Evolutionary conservation across 2,329 filamentous ascomycete genomes (phyloP).

Genomic region (Cladosporium sp.): DNA sequence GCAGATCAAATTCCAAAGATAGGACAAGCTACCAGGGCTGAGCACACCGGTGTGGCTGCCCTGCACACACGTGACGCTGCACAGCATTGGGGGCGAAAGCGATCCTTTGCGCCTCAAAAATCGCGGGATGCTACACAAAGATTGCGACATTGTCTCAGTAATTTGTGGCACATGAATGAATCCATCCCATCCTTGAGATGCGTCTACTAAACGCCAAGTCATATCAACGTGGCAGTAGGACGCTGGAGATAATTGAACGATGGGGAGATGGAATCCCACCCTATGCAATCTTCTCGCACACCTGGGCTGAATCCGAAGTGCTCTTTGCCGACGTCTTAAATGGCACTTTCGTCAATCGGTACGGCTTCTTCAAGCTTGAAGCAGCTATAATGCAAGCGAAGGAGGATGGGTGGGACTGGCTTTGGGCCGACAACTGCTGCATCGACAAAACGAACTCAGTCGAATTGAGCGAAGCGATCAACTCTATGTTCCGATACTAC

Average conservation of each 20-base stretch:
- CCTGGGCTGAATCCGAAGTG: slow-evolving; percentile 30
- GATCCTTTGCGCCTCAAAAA: too few relatives aligned
- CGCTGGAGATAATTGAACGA: too few relatives aligned
- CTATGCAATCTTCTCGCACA: slow-evolving; percentile 34
- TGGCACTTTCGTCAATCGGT: neutral
- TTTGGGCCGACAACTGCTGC: slow-evolving; percentile 36
- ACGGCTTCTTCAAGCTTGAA: slow-evolving; percentile 27
- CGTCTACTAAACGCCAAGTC: too few relatives aligned
- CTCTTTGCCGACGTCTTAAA: slow-evolving; percentile 22
- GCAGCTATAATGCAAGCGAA: slow-evolving; percentile 20
- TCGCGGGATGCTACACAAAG: too few relatives aligned
- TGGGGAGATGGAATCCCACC: too few relatives aligned
- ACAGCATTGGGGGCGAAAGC: neutral
- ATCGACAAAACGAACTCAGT: slow-evolving; percentile 32
- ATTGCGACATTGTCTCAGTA: too few relatives aligned
- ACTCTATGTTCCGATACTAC: slow-evolving; percentile 29
- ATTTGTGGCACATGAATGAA: too few relatives aligned
- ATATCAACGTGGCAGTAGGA: too few relatives aligned
- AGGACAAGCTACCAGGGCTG: neutral
- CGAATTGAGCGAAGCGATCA: slow-evolving; percentile 31
- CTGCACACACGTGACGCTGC: neutral
- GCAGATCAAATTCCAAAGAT: neutral
- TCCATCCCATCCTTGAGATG: too few relatives aligned
- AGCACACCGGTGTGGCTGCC: neutral
- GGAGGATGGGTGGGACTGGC: slow-evolving; percentile 22